Evolutionary conservation across 257 asterid species (phyloP), one percentile per base, ranked within the genome.

Genomic region (Solanum microdontum): DNA sequence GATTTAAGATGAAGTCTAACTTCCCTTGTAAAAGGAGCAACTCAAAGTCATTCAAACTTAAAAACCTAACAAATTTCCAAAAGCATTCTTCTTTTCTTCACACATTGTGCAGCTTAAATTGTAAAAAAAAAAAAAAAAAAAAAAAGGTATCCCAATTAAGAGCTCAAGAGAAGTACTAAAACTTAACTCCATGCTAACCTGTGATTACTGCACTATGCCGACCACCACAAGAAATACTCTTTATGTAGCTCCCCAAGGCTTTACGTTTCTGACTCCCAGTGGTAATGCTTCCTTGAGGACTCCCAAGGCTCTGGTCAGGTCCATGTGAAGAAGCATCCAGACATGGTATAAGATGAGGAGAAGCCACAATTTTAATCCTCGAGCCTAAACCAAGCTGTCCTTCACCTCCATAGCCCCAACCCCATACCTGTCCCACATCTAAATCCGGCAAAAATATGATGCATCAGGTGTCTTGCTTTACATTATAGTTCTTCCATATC

Each of bases 321-420:
- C 92, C 93, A 32, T 82, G 89, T 69, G 92, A 85, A 89, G 92
- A 91, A 83, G 88, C 84, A 84, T 90, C 94, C 85, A 90, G 58
- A 88, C 97, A 95, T 58, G 97, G 95, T 89, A 95, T 92, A 43
- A 91, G 97, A 91, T 95, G 98, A 90, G 98, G 98, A 40, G 97
- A 91, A 36, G 97, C 95, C 95, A 94, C 98, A 88, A 88, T 85
- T 91, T 93, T 94, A 87, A 93, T 91, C 89, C 94, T 91, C 87
- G 95, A 89, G 75, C 97, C 98, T 92, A 94, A 89, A 87, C 98
- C 98, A 51, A 95, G 97, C 88, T 95, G 97, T 84, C 98, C 97
- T 90, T 95, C 98, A 73, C 98, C 98, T 90, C 98, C 97, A 79
- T 94, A 95, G 95, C 96, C 98, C 98, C 98, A 95, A 92, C 96